Conservation (phyloP, 208 protist species). For the Trypanosoma cruzi region DNA sequence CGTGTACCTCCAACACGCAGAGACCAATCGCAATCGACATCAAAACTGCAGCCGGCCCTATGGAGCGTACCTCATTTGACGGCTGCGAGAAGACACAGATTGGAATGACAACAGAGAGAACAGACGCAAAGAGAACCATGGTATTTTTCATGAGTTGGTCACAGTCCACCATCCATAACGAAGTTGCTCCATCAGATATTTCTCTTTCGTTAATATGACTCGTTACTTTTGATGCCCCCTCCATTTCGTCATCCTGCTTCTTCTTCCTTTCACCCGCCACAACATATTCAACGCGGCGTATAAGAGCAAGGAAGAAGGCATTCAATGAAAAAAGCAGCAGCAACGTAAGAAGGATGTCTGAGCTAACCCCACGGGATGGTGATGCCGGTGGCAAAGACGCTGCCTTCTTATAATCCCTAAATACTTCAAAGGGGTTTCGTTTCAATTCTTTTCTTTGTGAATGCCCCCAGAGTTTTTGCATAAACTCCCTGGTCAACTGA, state of each 20-base stretch:
- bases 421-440: slow-evolving; percentile 20
- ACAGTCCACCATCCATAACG: slow-evolving; percentile 20
- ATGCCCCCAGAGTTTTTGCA: slow-evolving; percentile 25
- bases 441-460: slow-evolving; percentile 26
- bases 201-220: slow-evolving; percentile 35
- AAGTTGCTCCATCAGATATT: background rate
- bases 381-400: background rate
- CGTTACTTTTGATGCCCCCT: slow-evolving; percentile 32
- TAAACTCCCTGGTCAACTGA: slow-evolving; percentile 12
- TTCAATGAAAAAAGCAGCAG: slow-evolving; percentile 39
- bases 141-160: slow-evolving; percentile 52
- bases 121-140: slow-evolving; percentile 23
- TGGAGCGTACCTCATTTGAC: slow-evolving; percentile 52
- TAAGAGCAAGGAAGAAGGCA: slow-evolving; percentile 37
- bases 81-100: slow-evolving; percentile 35
- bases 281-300: slow-evolving; percentile 17
- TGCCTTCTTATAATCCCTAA: background rate
- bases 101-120: slow-evolving; percentile 30
- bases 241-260: background rate
- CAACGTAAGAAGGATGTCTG: slow-evolving; percentile 47
- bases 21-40: slow-evolving; percentile 36
- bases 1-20: slow-evolving; percentile 31
- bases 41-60: slow-evolving; percentile 36
- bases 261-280: slow-evolving; percentile 15
- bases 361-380: slow-evolving; percentile 33